Evolutionary conservation across 225 moss, liverwort and hornwort genomes (phyloP).

Genomic region (Takakia lepidozioides): DNA sequence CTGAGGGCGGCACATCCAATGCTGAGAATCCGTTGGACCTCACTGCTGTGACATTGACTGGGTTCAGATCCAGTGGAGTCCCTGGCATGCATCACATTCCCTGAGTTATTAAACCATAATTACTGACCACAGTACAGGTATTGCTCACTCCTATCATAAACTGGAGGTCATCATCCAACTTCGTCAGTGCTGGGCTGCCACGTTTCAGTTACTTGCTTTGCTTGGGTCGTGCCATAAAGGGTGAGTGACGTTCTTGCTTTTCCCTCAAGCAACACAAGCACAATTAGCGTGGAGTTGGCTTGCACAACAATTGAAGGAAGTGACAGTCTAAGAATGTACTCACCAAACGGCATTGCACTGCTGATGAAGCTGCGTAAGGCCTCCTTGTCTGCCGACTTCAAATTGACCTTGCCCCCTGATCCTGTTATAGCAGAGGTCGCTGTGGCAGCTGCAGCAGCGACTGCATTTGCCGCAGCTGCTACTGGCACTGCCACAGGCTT

Average conservation of each 20-base stretch:
- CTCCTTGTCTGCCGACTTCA: slow-evolving; percentile 75
- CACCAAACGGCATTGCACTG: slow-evolving; percentile 83
- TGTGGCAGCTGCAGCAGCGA: slow-evolving; percentile 83
- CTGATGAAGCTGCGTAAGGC: slow-evolving; percentile 81
- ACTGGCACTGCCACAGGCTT: slow-evolving; percentile 95
- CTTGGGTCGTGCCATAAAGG: too few species aligned
- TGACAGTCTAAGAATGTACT: not conserved
- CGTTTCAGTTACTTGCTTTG: too few species aligned
- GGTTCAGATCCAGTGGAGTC: slow-evolving; percentile 80
- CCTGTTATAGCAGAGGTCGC: slow-evolving; percentile 88
- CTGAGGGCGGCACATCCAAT: slow-evolving; percentile 69
- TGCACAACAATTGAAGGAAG: too few species aligned
- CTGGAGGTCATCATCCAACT: too few species aligned
- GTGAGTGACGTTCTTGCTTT: too few species aligned
- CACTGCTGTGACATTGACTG: slow-evolving; percentile 60
- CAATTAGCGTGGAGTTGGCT: too few species aligned
- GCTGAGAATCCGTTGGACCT: slow-evolving; percentile 73
- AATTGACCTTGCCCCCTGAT: slow-evolving; percentile 47
- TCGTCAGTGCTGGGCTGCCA: too few species aligned
- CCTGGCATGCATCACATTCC: slow-evolving; percentile 16
- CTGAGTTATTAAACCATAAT: too few species aligned
- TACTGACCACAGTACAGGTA: too few species aligned
- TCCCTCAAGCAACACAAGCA: too few species aligned
- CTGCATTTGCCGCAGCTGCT: slow-evolving; percentile 88
- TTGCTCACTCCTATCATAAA: too few species aligned